Conservation (phyloP, 257 asterid genomes). For the Primulina huaijiensis region DNA sequence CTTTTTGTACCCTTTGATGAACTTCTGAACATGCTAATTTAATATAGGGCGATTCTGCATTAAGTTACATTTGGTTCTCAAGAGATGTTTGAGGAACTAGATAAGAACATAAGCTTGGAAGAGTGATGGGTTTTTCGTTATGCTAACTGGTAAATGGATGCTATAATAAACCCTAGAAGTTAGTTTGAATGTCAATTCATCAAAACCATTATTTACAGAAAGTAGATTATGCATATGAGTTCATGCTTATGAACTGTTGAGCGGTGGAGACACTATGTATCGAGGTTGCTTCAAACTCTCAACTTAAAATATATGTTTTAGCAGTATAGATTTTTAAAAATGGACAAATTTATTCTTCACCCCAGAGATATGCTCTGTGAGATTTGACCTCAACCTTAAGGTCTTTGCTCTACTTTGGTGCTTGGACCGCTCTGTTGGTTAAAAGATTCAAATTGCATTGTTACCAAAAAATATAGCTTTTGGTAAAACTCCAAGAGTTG, state of each 20-base stretch:
- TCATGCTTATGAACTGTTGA: neutral
- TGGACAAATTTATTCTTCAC: no score
- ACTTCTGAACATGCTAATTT: neutral
- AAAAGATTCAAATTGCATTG: no score
- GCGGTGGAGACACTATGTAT: no score
- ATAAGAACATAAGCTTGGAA: neutral
- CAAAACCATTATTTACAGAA: neutral
- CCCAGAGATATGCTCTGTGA: no score
- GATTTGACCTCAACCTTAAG: neutral
- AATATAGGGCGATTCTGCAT: neutral
- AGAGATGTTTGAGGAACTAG: neutral
- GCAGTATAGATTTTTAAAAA: no score
- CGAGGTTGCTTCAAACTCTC: no score
- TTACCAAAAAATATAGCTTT: no score
- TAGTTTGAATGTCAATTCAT: neutral
- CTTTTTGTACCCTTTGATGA: neutral
- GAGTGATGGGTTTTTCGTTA: neutral
- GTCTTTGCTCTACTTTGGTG: neutral
- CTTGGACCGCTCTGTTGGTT: no score
- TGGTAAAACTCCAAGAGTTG: no score
- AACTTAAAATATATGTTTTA: no score
- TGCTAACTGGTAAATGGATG: neutral
- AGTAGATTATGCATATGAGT: slow-evolving; percentile 1
- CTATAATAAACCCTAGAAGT: neutral
- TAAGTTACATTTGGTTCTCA: neutral